phyloP scores from a whole-genome alignment of 257 asterid genomes.

The Solanum paucissectum region DNA sequence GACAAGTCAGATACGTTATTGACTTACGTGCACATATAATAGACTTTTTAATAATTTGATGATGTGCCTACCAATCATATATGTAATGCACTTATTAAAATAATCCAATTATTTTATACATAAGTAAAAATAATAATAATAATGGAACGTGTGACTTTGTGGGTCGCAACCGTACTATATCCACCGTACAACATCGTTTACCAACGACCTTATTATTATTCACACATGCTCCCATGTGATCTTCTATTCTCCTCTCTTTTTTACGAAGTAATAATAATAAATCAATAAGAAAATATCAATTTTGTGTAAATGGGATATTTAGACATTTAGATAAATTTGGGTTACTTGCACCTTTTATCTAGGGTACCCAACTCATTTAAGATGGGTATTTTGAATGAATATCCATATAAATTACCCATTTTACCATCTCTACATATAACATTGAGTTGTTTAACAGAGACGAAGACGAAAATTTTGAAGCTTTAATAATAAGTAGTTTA shows the following conservation, averaged over 20 bases:
- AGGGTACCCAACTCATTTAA: no score
- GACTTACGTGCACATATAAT: conserved; percentile 22
- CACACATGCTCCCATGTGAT: conserved; percentile 7
- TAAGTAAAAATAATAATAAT: neutral
- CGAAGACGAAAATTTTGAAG: neutral
- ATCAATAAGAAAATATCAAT: no score
- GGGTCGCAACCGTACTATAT: conserved; percentile 12
- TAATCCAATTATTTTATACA: neutral
- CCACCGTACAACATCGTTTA: conserved; percentile 10
- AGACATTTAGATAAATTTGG: neutral
- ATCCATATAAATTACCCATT: no score
- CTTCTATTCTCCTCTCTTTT: neutral
- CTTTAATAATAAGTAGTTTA: neutral
- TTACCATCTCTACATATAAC: neutral
- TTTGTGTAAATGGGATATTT: neutral
- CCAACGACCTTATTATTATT: neutral
- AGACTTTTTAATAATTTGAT: neutral
- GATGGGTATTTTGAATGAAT: no score
- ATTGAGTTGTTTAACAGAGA: neutral
- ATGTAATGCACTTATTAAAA: neutral
- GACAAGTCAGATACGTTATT: conserved; percentile 33
- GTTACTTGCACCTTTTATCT: no score
- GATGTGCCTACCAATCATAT: conserved; percentile 6
- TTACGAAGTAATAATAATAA: neutral
- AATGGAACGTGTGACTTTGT: conserved; percentile 4